Conservation (phyloP, 306 rosid genomes). For the Acmispon strigosus region DNA sequence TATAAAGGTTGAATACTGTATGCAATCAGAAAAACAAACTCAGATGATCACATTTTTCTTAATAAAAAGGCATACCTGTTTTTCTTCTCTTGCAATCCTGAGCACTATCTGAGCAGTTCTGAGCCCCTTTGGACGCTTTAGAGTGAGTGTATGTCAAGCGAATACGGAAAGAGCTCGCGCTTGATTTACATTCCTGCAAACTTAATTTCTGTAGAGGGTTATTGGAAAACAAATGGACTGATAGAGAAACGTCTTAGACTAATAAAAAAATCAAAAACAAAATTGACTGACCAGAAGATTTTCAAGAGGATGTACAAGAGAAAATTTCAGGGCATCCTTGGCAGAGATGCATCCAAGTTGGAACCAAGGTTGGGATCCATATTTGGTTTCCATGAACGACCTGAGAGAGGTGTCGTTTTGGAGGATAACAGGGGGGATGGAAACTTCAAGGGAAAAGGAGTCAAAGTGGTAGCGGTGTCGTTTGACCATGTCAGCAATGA, state of each 20-base stretch:
- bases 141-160: constrained; percentile 51
- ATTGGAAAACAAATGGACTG: no score
- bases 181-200: constrained; percentile 64
- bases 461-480: constrained; percentile 46
- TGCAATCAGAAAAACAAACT: neutral
- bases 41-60: neutral
- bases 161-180: constrained; percentile 44
- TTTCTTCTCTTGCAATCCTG: constrained; percentile 59
- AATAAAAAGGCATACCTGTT: constrained; percentile 39
- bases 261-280: no score
- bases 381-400: constrained; percentile 51
- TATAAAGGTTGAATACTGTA: neutral
- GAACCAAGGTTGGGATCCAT: constrained; percentile 40
- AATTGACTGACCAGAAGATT: constrained; percentile 35
- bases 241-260: no score
- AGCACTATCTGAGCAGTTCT: constrained; percentile 25
- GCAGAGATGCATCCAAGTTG: constrained; percentile 39
- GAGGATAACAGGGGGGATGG: constrained; percentile 46
- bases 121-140: constrained; percentile 24
- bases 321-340: constrained; percentile 70
- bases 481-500: constrained; percentile 47
- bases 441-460: constrained; percentile 68
- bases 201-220: constrained; percentile 28
- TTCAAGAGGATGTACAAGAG: constrained; percentile 52
- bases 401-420: constrained; percentile 56